These are phyloP conservation scores for Cryphonectria carpinicola DNA, from an alignment of 2,329 filamentous ascomycete genomes.

Conservation along the genomic window DNA sequence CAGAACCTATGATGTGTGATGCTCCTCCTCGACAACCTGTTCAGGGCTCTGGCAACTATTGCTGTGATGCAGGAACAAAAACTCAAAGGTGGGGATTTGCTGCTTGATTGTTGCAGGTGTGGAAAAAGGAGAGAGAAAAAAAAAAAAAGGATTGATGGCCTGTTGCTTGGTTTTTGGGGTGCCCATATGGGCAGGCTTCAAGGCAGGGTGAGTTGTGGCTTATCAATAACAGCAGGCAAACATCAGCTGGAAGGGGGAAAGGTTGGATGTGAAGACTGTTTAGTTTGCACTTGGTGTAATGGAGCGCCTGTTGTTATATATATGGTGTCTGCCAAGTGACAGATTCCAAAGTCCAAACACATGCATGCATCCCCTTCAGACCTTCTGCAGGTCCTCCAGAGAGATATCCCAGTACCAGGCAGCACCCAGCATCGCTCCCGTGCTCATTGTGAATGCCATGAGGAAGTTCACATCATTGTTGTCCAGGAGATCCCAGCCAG, in stretches of 20 bases:
- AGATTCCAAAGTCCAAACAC: neutral
- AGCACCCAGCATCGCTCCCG: constrained; percentile 72
- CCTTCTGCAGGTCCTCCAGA: neutral
- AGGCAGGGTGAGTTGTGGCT: too few species aligned
- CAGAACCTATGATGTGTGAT: neutral
- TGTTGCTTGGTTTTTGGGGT: neutral
- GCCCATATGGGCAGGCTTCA: neutral
- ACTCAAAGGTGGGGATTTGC: too few species aligned
- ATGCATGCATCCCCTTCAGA: neutral
- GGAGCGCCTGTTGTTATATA: neutral
- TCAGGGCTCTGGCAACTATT: neutral
- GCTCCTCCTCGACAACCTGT: neutral
- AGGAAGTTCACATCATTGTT: constrained; percentile 96
- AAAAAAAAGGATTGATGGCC: neutral
- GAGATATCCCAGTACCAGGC: constrained; percentile 60
- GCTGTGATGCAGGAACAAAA: neutral
- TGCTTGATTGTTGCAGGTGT: neutral
- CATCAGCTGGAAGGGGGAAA: neutral
- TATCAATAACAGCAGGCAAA: neutral
- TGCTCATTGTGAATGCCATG: constrained; percentile 83
- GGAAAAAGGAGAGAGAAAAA: neutral
- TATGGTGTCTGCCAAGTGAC: neutral
- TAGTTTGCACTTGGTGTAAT: neutral
- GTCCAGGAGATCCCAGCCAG: constrained; percentile 75
- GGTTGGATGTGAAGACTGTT: neutral